phyloP scores from a whole-genome alignment of 2,329 filamentous ascomycete species.

The Trichoderma sp. region DNA sequence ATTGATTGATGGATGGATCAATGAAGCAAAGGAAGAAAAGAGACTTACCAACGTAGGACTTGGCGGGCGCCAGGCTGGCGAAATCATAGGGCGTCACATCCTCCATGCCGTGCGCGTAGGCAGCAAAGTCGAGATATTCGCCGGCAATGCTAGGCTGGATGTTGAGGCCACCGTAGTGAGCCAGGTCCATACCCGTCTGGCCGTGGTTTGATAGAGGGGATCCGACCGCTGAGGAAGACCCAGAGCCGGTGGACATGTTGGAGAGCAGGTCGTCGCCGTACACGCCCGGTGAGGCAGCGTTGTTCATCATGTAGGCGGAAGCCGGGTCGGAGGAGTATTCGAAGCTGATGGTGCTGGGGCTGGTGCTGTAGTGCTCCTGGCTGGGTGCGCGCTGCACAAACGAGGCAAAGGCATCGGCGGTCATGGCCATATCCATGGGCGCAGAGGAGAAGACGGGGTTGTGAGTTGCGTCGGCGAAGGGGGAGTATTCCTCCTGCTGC shows the following conservation, averaged over 20 bases:
- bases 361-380: conserved; percentile 36
- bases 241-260: conserved; percentile 63
- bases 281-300: conserved; percentile 50
- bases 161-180: conserved; percentile 51
- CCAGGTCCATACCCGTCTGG: conserved; percentile 61
- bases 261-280: conserved; percentile 56
- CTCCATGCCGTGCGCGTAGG: conserved; percentile 51
- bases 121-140: conserved; percentile 59
- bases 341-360: conserved; percentile 42
- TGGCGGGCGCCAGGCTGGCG: conserved; percentile 40
- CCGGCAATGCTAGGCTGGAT: conserved; percentile 66
- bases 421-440: conserved; percentile 51
- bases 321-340: conserved; percentile 50
- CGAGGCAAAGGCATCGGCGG: conserved; percentile 48
- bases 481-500: conserved; percentile 43
- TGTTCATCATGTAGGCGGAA: conserved; percentile 48
- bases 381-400: conserved; percentile 40
- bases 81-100: conserved; percentile 54
- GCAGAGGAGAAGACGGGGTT: conserved; percentile 43
- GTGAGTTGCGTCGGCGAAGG: conserved; percentile 51
- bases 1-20: neutral
- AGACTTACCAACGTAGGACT: conserved; percentile 61
- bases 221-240: conserved; percentile 66
- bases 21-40: neutral
- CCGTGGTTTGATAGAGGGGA: conserved; percentile 66